phyloP scores from a whole-genome alignment of 2,329 filamentous ascomycete genomes.

The Cordyceps militaris region DNA sequence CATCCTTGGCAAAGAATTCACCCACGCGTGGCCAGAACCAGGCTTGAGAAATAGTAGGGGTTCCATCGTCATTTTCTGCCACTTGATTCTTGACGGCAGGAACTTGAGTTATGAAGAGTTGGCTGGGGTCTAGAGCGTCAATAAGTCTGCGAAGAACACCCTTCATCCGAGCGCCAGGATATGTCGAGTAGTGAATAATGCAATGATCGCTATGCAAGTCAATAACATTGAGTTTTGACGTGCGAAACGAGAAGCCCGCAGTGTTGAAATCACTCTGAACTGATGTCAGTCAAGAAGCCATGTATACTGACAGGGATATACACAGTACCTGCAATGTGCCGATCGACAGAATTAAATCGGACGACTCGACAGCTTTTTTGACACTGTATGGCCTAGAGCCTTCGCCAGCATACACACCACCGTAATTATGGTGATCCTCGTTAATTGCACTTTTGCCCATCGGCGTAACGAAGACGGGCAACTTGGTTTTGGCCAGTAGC shows the following conservation, averaged over 20 bases:
- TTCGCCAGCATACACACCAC: conserved; percentile 78
- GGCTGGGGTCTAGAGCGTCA: conserved; percentile 47
- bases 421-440: conserved; percentile 67
- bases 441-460: conserved; percentile 85
- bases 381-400: conserved; percentile 61
- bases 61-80: conserved; percentile 31
- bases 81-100: conserved; percentile 49
- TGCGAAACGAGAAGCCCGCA: conserved; percentile 72
- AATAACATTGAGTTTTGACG: conserved; percentile 69
- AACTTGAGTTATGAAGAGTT: conserved; percentile 49
- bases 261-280: conserved; percentile 70
- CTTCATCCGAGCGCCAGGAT: conserved; percentile 70
- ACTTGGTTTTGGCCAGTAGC: conserved; percentile 62
- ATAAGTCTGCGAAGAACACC: conserved; percentile 68
- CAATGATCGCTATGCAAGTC: conserved; percentile 72
- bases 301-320: neutral
- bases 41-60: conserved; percentile 53
- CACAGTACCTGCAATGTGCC: conserved; percentile 49
- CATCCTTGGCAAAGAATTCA: conserved; percentile 62
- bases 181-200: conserved; percentile 70
- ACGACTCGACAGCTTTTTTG: conserved; percentile 55
- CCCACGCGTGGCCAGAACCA: conserved; percentile 75
- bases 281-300: neutral
- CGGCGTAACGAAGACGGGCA: conserved; percentile 81
- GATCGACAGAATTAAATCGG: conserved; percentile 65